phyloP scores from a whole-genome alignment of 2,329 filamentous ascomycete species.

The Sclerotinia spermophila region DNA sequence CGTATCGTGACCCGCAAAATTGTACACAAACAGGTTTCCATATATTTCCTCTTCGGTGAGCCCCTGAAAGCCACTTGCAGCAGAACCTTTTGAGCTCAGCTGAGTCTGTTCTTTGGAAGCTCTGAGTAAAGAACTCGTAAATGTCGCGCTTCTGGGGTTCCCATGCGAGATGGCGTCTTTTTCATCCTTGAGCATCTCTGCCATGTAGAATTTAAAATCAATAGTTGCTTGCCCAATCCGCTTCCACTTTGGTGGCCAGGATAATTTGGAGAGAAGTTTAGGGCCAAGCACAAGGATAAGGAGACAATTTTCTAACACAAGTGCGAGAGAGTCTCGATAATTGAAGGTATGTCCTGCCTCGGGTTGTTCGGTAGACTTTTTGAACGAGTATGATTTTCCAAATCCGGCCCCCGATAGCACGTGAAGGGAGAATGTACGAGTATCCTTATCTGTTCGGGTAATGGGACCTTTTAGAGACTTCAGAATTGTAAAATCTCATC shows the following conservation, averaged over 20 bases:
- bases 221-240: background rate
- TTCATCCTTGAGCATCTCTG: conserved; percentile 7
- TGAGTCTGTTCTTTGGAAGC: conserved; percentile 6
- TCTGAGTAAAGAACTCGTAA: conserved; percentile 2
- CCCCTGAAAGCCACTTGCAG: background rate
- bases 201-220: background rate
- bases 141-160: background rate
- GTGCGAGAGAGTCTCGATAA: background rate
- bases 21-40: conserved; percentile 37
- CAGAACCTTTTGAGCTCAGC: background rate
- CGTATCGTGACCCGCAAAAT: conserved; percentile 37
- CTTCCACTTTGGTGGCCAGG: background rate
- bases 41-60: conserved; percentile 38
- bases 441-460: background rate
- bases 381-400: conserved; percentile 11
- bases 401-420: background rate
- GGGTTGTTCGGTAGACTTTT: background rate
- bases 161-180: background rate
- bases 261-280: background rate
- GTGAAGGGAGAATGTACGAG: conserved; percentile 1
- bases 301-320: conserved; percentile 2
- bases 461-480: background rate
- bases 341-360: background rate
- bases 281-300: background rate
- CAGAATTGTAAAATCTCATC: conserved; percentile 10